Conservation (phyloP, 2,329 filamentous ascomycete genomes). For the Arthroderma sp. region DNA sequence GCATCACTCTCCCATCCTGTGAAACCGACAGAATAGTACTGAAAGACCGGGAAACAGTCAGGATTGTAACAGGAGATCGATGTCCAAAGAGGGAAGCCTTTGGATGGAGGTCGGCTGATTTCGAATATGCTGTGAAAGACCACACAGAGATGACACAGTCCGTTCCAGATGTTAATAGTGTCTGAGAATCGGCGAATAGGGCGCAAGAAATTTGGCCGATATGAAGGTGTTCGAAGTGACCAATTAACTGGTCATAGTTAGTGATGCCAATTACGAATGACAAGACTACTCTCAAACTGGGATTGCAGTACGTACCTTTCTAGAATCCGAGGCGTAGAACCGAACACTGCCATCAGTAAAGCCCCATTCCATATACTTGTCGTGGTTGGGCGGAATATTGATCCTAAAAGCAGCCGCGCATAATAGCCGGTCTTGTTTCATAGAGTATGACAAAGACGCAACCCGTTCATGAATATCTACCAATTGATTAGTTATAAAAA, state of each 20-base stretch:
- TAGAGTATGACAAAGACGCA: conserved; percentile 60
- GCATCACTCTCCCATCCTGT: conserved; percentile 64
- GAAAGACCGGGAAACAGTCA: conserved; percentile 78
- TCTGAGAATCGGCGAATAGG: conserved; percentile 77
- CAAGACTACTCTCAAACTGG: background rate
- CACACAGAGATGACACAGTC: conserved; percentile 87
- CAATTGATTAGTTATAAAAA: conserved; percentile 7
- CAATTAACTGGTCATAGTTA: conserved; percentile 42
- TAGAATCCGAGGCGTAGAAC: conserved; percentile 74
- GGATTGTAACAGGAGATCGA: conserved; percentile 63
- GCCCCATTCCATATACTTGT: conserved; percentile 92
- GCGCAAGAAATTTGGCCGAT: conserved; percentile 76
- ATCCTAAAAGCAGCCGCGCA: conserved; percentile 73
- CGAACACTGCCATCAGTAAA: conserved; percentile 86
- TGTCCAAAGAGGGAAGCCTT: conserved; percentile 80
- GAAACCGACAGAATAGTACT: conserved; percentile 77
- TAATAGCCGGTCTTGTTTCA: conserved; percentile 68
- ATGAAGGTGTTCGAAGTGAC: conserved; percentile 87
- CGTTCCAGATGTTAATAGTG: conserved; percentile 78
- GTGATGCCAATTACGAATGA: background rate
- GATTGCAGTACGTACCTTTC: conserved; percentile 41
- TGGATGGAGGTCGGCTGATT: conserved; percentile 64
- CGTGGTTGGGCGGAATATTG: conserved; percentile 73
- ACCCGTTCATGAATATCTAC: conserved; percentile 63
- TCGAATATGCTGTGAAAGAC: conserved; percentile 52